Evolutionary conservation across 805 yeast species (phyloP), one percentile per base, ranked within the genome.

Genomic region (Candida dajiaensis): DNA sequence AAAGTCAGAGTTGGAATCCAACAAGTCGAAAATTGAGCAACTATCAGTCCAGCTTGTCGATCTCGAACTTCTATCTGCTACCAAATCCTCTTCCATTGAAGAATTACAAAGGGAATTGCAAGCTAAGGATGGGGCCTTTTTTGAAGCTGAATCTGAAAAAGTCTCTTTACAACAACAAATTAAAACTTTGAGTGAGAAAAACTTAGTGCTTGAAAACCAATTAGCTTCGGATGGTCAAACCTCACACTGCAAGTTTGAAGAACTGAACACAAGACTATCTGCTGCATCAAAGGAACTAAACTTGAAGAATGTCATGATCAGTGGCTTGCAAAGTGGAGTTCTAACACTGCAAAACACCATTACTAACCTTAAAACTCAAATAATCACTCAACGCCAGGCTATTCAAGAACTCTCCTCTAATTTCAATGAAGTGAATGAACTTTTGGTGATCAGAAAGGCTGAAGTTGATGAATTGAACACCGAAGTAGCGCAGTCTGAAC

Each of bases 401-500:
- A 9, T 47, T 26, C 21, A 43, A 18, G n/a, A 13, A 6, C 10
- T 22, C 6, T 26, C 39, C 16, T 10, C 13, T 6, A 15, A 41
- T 22, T 5, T 43, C 6, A 31, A 23, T 3, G 60, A 56, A 26
- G 29, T 50, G 13, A 38, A 48, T 25, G 62, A 61, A 21, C 38
- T 50, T 0, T 42, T 59, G 39, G 44, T 51, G 3, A 43, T 58
- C 13, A 58, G 62, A 50, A 55, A 55, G 38, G 62, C 62, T 3
- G 65, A 61, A 40, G 62, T 60, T 36, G 53, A 51, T 38, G 64
- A 62, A 44, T 42, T 62, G 23, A 50, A 50, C 18, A 25, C 49
- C 16, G 61, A 61, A 43, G 23, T 54, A 12, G 50, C 40, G 15
- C 44, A 50, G 20, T 25, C 38, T 20, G 49, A 51, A 25, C 37